Conservation (phyloP, 768 basidiomycete species). For the Boletus rufocinnamomeus region DNA sequence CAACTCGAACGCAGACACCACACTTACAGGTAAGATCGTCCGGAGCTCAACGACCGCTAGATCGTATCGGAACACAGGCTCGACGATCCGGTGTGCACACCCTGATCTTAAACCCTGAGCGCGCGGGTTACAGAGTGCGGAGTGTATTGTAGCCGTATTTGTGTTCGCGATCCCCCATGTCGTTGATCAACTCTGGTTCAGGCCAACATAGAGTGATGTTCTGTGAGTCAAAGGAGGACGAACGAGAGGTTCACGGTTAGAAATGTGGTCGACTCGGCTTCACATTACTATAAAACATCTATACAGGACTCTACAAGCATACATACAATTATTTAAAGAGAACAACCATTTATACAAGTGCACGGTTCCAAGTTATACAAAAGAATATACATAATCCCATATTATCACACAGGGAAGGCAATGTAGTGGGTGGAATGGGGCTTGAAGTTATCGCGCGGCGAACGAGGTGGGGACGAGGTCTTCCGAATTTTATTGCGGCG, state of each 20-base stretch:
- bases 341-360: constrained; percentile 27
- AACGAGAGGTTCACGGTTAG: neutral
- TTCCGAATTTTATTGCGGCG: neutral
- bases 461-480: constrained; percentile 10
- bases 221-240: neutral
- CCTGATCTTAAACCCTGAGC: neutral
- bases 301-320: constrained; percentile 16
- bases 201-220: neutral
- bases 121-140: neutral
- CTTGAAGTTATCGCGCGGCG: constrained; percentile 25
- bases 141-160: neutral
- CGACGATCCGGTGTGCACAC: neutral
- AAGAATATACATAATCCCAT: constrained; percentile 35
- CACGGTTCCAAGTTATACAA: constrained; percentile 27
- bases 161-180: neutral
- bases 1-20: neutral
- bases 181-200: neutral
- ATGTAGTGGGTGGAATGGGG: constrained; percentile 10
- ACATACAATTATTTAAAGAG: constrained; percentile 21
- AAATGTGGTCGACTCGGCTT: neutral
- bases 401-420: constrained; percentile 28
- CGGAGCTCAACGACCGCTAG: neutral
- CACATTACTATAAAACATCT: constrained; percentile 1
- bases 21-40: neutral
- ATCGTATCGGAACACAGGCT: neutral